Conservation (phyloP, 1,284 basidiomycete species). For the Phylloporus sp. region DNA sequence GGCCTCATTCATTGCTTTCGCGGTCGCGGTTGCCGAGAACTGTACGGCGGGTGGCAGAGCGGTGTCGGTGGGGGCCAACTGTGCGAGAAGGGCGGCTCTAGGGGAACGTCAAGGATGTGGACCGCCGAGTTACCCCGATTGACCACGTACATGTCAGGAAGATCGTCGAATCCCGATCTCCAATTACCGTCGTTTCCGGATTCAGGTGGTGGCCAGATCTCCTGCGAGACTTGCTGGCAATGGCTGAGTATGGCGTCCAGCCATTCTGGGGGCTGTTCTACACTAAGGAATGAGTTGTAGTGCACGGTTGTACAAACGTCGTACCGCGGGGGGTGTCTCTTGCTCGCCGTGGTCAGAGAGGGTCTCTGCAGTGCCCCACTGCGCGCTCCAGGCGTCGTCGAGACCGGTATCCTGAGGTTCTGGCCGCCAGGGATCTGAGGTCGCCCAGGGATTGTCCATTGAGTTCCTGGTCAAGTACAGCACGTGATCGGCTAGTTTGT, state of each 20-base stretch:
- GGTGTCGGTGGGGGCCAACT: conserved; percentile 53
- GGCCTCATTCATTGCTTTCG: conserved; percentile 64
- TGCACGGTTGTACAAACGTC: conserved; percentile 18
- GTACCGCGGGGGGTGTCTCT: conserved; percentile 69
- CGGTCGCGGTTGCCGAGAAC: conserved; percentile 62
- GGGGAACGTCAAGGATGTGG: conserved; percentile 1
- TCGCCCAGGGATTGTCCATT: conserved; percentile 77
- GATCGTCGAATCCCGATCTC: conserved; percentile 52
- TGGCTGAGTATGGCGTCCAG: conserved; percentile 61
- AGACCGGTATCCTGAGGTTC: conserved; percentile 38
- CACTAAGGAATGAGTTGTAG: conserved; percentile 34
- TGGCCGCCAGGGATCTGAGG: conserved; percentile 36
- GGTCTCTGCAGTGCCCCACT: conserved; percentile 43
- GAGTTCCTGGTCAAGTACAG: conserved; percentile 8
- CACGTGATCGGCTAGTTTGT: conserved; percentile 29
- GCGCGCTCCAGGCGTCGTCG: conserved; percentile 57
- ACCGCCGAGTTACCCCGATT: conserved; percentile 1
- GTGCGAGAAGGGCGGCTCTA: conserved; percentile 43
- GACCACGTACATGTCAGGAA: conserved; percentile 64
- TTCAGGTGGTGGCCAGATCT: conserved; percentile 54
- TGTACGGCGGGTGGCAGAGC: conserved; percentile 52
- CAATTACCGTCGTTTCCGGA: conserved; percentile 40
- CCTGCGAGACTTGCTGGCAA: conserved; percentile 57
- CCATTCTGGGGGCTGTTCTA: conserved; percentile 70
- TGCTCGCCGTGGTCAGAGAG: conserved; percentile 71